Base-by-base conservation (phyloP, 768 basidiomycete genomes). In the Kwoniella dendrophila region DNA sequence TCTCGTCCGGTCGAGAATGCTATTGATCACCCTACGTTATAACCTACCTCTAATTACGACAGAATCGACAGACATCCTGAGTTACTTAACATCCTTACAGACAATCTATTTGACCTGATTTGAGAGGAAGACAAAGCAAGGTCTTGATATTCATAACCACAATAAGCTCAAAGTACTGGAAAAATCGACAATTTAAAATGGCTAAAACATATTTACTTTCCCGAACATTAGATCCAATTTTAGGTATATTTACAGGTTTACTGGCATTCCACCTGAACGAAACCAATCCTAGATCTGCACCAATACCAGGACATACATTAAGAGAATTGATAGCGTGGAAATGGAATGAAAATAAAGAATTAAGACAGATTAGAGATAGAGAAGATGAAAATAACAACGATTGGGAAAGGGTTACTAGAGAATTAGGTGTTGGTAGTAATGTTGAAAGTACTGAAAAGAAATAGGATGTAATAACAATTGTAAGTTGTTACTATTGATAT, bases 261-360 rank as follows among this genome's bases (percentile, higher is more conserved):
- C 71, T 80, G 8, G 79, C 79, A 0, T 80, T 75, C 61, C 58
- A 73, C 30, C 66, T 80, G 4, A 74, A 76, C 69, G 79, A 80
- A 57, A 73, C 73, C n/a, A 76, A 77, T 61, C 77, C 79, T 4
- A 69, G 76, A 26, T 72, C 77, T 6, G 69, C 73, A 5, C 76
- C 77, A 11, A 50, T 67, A 14, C 59, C 70, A 4, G 79, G 77
- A 4, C 76, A 78, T 58, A 75, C 71, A 0, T 58, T 80, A 6
- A 55, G 70, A 24, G 77, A 80, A 58, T 65, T 80, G 48, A 59
- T 68, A 24, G 59, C 51, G 1, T 78, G 79, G 77, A 69, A 74
- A 63, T 77, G 73, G 73, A 66, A 41, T 18, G 57, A 66, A 29
- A 56, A 34, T 33, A 60, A 44, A 27, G 29, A 48, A 45, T 44